Conservation (phyloP, 805 yeast genomes). For the Yamadazyma laniorum region DNA sequence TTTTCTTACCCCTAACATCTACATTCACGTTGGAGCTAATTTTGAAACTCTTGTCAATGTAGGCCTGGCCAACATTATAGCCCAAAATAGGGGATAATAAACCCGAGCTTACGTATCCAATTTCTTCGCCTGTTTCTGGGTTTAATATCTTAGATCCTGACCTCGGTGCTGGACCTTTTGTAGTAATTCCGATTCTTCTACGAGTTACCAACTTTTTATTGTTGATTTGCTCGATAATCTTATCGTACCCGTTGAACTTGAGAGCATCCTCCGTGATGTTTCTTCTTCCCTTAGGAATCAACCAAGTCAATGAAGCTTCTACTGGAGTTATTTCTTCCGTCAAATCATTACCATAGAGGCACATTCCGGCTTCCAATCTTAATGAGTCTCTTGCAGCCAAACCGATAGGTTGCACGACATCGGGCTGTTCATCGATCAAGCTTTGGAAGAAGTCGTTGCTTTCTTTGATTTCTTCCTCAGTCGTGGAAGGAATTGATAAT, state of each 20-base stretch:
- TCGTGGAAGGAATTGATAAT: slow-evolving; percentile 62
- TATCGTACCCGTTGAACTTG: slow-evolving; percentile 73
- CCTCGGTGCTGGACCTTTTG: slow-evolving; percentile 92
- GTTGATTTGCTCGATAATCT: slow-evolving; percentile 66
- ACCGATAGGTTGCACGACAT: slow-evolving; percentile 79
- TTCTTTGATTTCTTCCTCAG: slow-evolving; percentile 35
- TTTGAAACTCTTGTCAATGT: slow-evolving; percentile 71
- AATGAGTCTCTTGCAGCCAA: slow-evolving; percentile 97
- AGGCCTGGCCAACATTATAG: slow-evolving; percentile 88
- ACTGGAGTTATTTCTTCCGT: slow-evolving; percentile 79
- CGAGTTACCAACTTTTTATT: slow-evolving; percentile 56
- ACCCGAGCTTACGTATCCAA: slow-evolving; percentile 63
- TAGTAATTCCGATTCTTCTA: slow-evolving; percentile 70
- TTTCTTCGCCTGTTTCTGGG: slow-evolving; percentile 37
- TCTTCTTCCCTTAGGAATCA: slow-evolving; percentile 79
- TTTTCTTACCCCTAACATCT: slow-evolving; percentile 78
- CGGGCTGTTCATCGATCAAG: slow-evolving; percentile 51
- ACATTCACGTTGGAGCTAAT: slow-evolving; percentile 69
- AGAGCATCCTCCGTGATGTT: slow-evolving; percentile 18
- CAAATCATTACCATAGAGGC: slow-evolving; percentile 92
- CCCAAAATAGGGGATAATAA: slow-evolving; percentile 60
- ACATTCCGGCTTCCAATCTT: slow-evolving; percentile 97
- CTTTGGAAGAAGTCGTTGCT: slow-evolving; percentile 62
- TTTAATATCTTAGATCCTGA: slow-evolving; percentile 67
- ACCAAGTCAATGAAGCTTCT: slow-evolving; percentile 88